Evolutionary conservation across 306 rosid genomes (phyloP).

Genomic region (Vigna reflexopilosa): DNA sequence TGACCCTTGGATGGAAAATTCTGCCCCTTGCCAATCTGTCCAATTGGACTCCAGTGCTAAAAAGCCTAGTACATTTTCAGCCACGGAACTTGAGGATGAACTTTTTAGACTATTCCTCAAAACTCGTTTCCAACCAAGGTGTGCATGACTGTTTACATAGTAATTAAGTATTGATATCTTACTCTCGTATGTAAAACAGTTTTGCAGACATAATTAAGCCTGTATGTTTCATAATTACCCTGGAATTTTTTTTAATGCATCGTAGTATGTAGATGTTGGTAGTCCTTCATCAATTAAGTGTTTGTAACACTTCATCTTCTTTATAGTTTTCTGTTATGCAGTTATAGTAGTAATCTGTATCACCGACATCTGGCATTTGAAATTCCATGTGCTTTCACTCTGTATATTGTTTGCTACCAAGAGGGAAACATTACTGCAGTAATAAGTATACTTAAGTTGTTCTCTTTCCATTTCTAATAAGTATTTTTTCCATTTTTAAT

Average conservation of each 20-base stretch:
- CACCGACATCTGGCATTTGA: not conserved
- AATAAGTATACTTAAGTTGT: no score
- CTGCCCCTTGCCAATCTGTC: constrained; percentile 31
- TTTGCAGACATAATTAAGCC: no score
- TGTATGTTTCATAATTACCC: no score
- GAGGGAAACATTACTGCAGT: not conserved
- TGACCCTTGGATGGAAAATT: constrained; percentile 73
- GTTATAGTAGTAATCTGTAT: not conserved
- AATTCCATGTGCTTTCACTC: not conserved
- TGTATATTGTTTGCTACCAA: not conserved
- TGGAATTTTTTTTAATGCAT: no score
- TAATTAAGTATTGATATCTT: constrained; percentile 19
- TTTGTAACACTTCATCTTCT: no score
- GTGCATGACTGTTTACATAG: constrained; percentile 28
- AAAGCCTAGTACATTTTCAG: constrained; percentile 48
- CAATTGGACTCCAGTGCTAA: constrained; percentile 20
- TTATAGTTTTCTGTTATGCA: not conserved
- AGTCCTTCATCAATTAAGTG: no score
- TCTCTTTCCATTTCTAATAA: no score
- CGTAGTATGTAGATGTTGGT: no score
- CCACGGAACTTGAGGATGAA: constrained; percentile 57
- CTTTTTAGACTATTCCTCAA: constrained; percentile 62
- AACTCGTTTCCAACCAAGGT: constrained; percentile 80
- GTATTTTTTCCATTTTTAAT: constrained; percentile 5
- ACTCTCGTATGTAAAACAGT: not conserved